A percentile compares a stretch with the other conserved stretches of the same genome.
phyloP scores from a whole-genome alignment of 257 asterid genomes.

The Linaria vulgaris region DNA sequence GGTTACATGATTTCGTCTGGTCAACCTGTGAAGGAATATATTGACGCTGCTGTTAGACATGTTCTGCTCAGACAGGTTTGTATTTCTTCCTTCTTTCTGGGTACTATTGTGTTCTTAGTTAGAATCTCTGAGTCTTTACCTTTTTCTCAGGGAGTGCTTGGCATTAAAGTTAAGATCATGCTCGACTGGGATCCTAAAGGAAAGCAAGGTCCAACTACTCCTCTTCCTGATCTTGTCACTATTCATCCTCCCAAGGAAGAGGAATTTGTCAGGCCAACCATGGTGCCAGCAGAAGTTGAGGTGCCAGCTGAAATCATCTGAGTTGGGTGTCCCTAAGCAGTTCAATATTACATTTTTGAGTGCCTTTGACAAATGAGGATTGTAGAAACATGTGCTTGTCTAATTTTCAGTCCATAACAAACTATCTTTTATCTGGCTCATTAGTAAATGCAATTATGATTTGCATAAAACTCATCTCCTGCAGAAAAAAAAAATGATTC shows the following conservation, averaged over 20 bases:
- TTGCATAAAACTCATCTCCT: too few relatives aligned
- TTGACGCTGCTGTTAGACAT: conserved; percentile 32
- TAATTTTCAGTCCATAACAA: too few relatives aligned
- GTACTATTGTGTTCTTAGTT: not conserved
- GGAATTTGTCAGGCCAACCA: conserved; percentile 24
- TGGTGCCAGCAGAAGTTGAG: conserved; percentile 1
- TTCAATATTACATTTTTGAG: not conserved
- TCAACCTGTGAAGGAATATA: conserved; percentile 30
- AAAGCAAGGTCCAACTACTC: conserved; percentile 55
- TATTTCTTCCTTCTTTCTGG: not conserved
- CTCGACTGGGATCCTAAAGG: conserved; percentile 70
- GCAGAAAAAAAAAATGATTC: too few relatives aligned
- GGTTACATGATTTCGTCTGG: conserved; percentile 55
- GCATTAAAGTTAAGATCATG: conserved; percentile 70
- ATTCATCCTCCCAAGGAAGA: conserved; percentile 70
- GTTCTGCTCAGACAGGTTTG: conserved; percentile 31
- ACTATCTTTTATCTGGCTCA: too few relatives aligned
- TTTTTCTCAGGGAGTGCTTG: conserved; percentile 53
- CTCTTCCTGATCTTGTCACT: conserved; percentile 57
- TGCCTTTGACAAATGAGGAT: not conserved
- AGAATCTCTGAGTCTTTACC: not conserved
- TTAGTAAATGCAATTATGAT: too few relatives aligned
- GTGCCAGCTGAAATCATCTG: conserved; percentile 1
- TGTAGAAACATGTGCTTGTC: too few relatives aligned
- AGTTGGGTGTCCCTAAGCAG: not conserved